These are phyloP conservation scores for Dictyostelium intermedium DNA, from an alignment of 78 protist species.

Conservation along the genomic window DNA sequence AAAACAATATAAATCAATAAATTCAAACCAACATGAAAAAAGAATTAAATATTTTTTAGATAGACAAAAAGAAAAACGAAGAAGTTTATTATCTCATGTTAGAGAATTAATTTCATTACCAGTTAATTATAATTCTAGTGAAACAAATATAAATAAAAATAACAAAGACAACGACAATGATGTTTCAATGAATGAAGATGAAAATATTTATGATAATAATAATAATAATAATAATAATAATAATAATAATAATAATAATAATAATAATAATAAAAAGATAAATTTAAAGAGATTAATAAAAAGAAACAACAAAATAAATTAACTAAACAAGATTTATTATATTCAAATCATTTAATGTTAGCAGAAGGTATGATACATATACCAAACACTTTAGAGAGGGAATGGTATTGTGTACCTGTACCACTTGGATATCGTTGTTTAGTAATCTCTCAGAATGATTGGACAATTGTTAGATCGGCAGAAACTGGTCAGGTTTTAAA, in stretches of 20 bases:
- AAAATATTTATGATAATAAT: background rate
- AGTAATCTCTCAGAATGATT: slow-evolving; percentile 33
- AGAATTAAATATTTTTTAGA: slow-evolving; percentile 43
- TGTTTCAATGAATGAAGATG: background rate
- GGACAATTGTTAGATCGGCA: slow-evolving; percentile 12
- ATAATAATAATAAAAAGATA: slow-evolving; percentile 1
- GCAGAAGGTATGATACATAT: slow-evolving; percentile 55
- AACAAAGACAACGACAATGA: background rate
- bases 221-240: background rate
- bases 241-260: background rate
- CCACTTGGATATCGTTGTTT: slow-evolving; percentile 62
- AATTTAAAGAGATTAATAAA: slow-evolving; percentile 2
- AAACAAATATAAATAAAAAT: background rate
- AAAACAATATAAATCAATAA: background rate
- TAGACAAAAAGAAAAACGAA: slow-evolving; percentile 51
- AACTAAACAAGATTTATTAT: background rate
- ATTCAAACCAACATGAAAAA: slow-evolving; percentile 11
- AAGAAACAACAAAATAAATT: background rate
- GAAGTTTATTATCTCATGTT: slow-evolving; percentile 43
- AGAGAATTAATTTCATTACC: slow-evolving; percentile 9
- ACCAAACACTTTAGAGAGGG: slow-evolving; percentile 18
- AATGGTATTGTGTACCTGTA: slow-evolving; percentile 47
- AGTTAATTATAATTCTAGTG: background rate
- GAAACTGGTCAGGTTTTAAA: slow-evolving; percentile 25
- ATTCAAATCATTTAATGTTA: slow-evolving; percentile 65